Base-by-base conservation (phyloP, 345 rosid genomes). In the Dimocarpus longan region DNA sequence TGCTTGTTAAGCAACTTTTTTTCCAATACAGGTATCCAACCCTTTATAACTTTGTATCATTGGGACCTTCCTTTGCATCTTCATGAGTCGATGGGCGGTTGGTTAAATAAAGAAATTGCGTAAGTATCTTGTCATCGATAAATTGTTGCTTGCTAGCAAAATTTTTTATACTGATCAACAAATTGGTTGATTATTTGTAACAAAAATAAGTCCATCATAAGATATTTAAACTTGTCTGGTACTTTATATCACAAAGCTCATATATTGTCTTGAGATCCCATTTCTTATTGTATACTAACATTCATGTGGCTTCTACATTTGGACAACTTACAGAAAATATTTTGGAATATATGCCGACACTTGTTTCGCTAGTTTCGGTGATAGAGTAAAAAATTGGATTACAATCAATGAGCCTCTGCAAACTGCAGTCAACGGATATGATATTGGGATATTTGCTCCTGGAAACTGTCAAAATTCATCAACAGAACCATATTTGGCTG, bases 1-100 rank as follows among this genome's bases (percentile, higher is more conserved):
- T 76, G 43, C 10, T 52, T 79, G 43, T 12, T 74, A 42, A 26
- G 59, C 80, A 68, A 44, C 77, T 46, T 73, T 74, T 32, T 70
- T 83, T 28, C 70, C 28, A 60, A 60, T 57, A 81, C 78, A 91
- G 98, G 95, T 75, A 87, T 93, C 81, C 80, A 88, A 74, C 98
- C 98, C 60, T 92, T 75, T 72, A 84, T 63, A 62, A 93, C 98
- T 76, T 86, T 95, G 70, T 93, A 93, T 80, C 98, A 95, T 80
- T 95, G 97, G 97, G 98, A 95, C 84, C 92, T 92, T 78, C 98
- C 98, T 19, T 77, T 90, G 85, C 90, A 92, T 85, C 95, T 95
- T 80, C 87, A 93, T 32, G 93, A 93, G 52, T 81, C 94, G 68
- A 79, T 90, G 60, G 95, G 90, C 48, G 97, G 98, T 62, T 93